Evolutionary conservation across 768 basidiomycete genomes (phyloP).

Genomic region (Termitomyces sp.): DNA sequence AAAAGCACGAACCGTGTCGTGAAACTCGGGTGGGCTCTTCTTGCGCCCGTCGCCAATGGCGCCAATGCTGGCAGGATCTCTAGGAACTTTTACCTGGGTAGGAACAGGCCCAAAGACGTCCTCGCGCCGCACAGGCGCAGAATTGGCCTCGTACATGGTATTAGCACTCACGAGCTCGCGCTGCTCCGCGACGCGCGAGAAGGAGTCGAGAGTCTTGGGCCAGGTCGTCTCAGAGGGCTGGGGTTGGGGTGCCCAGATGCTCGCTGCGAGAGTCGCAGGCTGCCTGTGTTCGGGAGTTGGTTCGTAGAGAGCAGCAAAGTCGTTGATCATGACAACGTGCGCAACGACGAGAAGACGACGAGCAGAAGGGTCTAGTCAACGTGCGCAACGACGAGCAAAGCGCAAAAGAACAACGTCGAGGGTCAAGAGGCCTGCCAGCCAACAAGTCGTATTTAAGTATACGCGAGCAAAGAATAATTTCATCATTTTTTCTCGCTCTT

Average conservation of each 20-base stretch:
- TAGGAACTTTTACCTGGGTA: neutral
- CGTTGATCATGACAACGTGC: constrained; percentile 20
- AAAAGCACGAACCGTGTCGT: constrained; percentile 15
- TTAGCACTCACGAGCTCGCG: constrained; percentile 18
- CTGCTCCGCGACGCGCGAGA: constrained; percentile 48
- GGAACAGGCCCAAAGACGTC: constrained; percentile 63
- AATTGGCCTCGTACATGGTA: constrained; percentile 14
- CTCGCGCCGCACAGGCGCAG: constrained; percentile 33
- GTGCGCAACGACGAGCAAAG: neutral
- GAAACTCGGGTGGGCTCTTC: constrained; percentile 47
- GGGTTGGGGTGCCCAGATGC: constrained; percentile 83
- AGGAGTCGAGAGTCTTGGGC: constrained; percentile 62
- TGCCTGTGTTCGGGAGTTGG: constrained; percentile 27
- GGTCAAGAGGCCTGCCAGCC: constrained; percentile 30
- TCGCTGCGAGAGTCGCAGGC: constrained; percentile 37
- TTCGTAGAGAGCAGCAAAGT: constrained; percentile 30
- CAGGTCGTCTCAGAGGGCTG: constrained; percentile 62
- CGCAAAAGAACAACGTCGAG: neutral
- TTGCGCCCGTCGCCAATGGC: constrained; percentile 80
- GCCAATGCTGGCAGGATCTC: constrained; percentile 37
- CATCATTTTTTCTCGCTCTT: neutral
- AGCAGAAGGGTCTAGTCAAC: neutral
- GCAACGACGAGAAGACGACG: neutral
- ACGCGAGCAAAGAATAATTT: constrained; percentile 6
- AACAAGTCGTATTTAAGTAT: constrained; percentile 26